A percentile compares a stretch with the other conserved stretches of the same genome.
Conservation (phyloP, 2,329 filamentous ascomycete species). For the Neofusicoccum sp. region DNA sequence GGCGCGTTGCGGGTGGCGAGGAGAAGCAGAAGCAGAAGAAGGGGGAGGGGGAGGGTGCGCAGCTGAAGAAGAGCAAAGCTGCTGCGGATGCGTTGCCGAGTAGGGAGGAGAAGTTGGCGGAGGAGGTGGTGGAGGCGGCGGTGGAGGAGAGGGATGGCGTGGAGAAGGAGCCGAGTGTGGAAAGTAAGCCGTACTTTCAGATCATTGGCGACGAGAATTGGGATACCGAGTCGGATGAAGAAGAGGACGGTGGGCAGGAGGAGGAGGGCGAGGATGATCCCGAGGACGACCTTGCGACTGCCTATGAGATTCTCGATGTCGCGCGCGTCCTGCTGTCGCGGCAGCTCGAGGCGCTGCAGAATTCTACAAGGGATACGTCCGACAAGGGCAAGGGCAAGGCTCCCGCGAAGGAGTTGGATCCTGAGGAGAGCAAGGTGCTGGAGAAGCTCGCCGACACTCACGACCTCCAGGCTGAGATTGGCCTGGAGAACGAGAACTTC, state of each 20-base stretch:
- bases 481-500: constrained; percentile 95
- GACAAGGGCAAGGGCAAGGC: constrained; percentile 53
- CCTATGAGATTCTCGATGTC: constrained; percentile 66
- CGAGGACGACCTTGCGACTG: constrained; percentile 65
- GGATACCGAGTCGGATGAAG: constrained; percentile 73
- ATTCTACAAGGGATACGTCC: constrained; percentile 29
- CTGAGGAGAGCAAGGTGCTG: constrained; percentile 64
- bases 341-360: constrained; percentile 53
- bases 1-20: constrained; percentile 66
- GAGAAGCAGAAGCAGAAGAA: constrained; percentile 56
- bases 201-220: constrained; percentile 95
- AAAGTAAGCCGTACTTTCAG: constrained; percentile 81
- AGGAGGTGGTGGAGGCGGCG: constrained; percentile 42
- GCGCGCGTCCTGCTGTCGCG: constrained; percentile 62
- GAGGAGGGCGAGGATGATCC: constrained; percentile 49
- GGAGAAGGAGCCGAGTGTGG: constrained; percentile 43
- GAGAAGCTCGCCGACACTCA: constrained; percentile 91
- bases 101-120: constrained; percentile 44
- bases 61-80: constrained; percentile 37
- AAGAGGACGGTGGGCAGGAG: constrained; percentile 57
- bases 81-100: constrained; percentile 33
- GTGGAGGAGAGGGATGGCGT: constrained; percentile 51
- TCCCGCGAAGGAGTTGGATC: constrained; percentile 30
- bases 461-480: constrained; percentile 92
- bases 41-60: constrained; percentile 36